These are phyloP conservation scores for Eruca vesicaria DNA, from an alignment of 441 rosid species.

Conservation along the genomic window DNA sequence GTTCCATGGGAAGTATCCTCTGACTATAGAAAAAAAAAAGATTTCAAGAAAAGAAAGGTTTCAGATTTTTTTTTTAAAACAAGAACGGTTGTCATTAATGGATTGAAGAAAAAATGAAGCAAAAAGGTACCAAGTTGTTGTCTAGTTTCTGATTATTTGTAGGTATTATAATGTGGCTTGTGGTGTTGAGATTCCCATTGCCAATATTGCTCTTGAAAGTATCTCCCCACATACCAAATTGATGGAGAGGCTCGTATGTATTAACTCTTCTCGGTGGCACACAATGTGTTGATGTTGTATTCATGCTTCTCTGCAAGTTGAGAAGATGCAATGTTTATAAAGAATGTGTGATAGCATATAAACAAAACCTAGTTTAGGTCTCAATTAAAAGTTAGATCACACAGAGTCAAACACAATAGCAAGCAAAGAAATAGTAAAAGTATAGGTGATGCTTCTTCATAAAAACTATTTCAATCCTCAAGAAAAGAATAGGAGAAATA, in stretches of 20 bases:
- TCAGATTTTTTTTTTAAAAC: background rate
- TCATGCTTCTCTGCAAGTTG: slow-evolving; percentile 47
- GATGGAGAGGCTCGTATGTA: slow-evolving; percentile 58
- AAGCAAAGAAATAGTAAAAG: slow-evolving; percentile 4
- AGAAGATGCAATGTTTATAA: background rate
- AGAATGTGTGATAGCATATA: background rate
- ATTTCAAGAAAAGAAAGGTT: slow-evolving; percentile 9
- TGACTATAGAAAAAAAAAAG: slow-evolving; percentile 46
- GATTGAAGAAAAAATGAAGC: background rate
- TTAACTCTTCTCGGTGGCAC: slow-evolving; percentile 71
- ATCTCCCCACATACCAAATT: slow-evolving; percentile 82
- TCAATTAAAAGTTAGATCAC: slow-evolving; percentile 9
- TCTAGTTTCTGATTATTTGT: slow-evolving; percentile 25
- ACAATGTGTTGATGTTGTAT: slow-evolving; percentile 74
- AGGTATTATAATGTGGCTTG: slow-evolving; percentile 22
- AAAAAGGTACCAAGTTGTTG: slow-evolving; percentile 24
- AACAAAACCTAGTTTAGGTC: slow-evolving; percentile 3
- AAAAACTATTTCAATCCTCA: background rate
- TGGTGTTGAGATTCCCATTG: slow-evolving; percentile 42
- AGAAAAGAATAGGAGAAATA: background rate
- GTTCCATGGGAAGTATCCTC: slow-evolving; percentile 73
- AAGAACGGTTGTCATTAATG: background rate
- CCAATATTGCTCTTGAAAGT: slow-evolving; percentile 46
- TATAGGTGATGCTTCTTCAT: background rate
- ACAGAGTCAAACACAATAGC: background rate